Base-by-base conservation (phyloP, 1,284 basidiomycete genomes). In the Cryptococcus jaspeensis region DNA sequence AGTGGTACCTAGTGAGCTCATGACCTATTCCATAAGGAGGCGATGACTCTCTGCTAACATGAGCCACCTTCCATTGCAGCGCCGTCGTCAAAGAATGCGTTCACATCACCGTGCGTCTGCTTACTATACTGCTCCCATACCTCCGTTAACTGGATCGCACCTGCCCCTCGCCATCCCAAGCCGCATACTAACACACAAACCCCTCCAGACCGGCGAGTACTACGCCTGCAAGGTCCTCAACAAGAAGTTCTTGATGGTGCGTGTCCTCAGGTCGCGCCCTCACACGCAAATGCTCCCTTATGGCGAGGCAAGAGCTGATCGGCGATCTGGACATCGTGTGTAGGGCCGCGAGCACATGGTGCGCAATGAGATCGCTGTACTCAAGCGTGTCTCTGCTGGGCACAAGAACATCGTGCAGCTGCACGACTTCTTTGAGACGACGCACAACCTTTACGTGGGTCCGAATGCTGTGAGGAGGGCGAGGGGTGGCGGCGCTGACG, bases 381-480 rank as follows among this genome's bases (percentile, higher is more conserved):
- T 99, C 69, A 99, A 99, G 80, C 85, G 86, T 66, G 88, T 98
- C 48, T 98, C 95, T 13, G 92, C 89, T 58, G 92, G 92, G 7
- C 86, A 98, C 78, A 78, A 75, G 23, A 94, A 95, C 76, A 88
- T 94, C 62, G 91, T 94, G 52, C 91, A 89, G 12, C 81, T 97
- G 36, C 90, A 94, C 74, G 95, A 99, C 77, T 98, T 98, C 80
- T 99, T 98, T 72, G 95, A 99, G 87, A 97, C 93, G 28, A 82
- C 90, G 25, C 91, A 96, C 79, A 97, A 98, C 71, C 84, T 95
- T 62, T 95, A 92, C 73, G 75, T 77, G 39, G 53, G 70, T 60
- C 8, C 15, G 20, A 38, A 15, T 12, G 18, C 20, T 38, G n/a
- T 13, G 3, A 6, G 9, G 7, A 8, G 2, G 7, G 13, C 37